Evolutionary conservation across 805 yeast species (phyloP), one percentile per base, ranked within the genome.

Genomic region (Candida railenensis): DNA sequence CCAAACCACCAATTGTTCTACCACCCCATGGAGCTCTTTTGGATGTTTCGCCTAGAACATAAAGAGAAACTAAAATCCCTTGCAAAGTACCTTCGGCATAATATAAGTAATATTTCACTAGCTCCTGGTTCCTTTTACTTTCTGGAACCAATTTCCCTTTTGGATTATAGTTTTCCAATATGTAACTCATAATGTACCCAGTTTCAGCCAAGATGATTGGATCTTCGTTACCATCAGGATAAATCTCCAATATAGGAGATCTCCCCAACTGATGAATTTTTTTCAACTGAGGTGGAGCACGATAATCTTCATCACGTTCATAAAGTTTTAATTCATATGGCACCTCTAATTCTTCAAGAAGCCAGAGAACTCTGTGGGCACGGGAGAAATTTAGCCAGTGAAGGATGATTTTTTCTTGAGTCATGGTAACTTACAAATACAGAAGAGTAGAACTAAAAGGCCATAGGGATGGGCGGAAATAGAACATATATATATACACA

Each of bases 181-280:
- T 46, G 42, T 61, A 59, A 36, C 52, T 53, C 22, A 56, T 38
- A 7, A 60, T 57, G 36, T 58, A 54, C 8, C 65, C 65, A 1
- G 62, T 51, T 45, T 61, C 65, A 4, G 56, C 61, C 18, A 46
- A 15, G 19, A 43, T n/a, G 7, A 41, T 9, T 5, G 37, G 44
- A 8, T 38, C 42, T 52, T 52, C 53, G 9, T 56, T 49, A 32
- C 62, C 62, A 22, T 53, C 56, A 8, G 56, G 55, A 19, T 59
- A 32, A 3, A 65, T 52, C 46, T 66, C 71, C 38, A 66, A 52
- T 9, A 69, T 58, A 2, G 75, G 57, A 1, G 71, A 62, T 52
- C 66, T 64, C 2, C 75, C 75, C 28, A 65, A 59, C 8, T 73
- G 74, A 49, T 67, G 72, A 5, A 69, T 49, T 20, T 55, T 43